Conservation (phyloP, 805 yeast species). For the Cephaloascus fragrans region DNA sequence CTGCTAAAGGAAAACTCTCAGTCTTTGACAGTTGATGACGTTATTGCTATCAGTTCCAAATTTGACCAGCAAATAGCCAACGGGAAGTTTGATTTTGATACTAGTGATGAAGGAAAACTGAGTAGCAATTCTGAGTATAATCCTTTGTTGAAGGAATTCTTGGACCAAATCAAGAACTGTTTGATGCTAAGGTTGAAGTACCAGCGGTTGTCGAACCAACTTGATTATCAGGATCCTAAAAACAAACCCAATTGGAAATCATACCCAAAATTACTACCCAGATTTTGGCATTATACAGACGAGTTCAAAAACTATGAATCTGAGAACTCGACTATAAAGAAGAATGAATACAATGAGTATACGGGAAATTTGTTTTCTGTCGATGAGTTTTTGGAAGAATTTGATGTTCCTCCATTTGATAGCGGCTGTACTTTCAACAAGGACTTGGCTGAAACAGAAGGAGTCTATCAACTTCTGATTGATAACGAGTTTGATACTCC, state of each 20-base stretch:
- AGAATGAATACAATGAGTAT: slow-evolving; percentile 6
- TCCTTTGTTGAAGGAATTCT: not conserved
- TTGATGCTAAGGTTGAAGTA: slow-evolving; percentile 3
- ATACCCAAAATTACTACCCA: slow-evolving; percentile 12
- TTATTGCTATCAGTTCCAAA: slow-evolving; percentile 8
- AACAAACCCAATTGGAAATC: not conserved
- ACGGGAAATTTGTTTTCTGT: slow-evolving; percentile 25
- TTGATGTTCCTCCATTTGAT: not conserved
- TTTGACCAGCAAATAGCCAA: slow-evolving; percentile 12
- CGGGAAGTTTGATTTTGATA: slow-evolving; percentile 8
- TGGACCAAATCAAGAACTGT: not conserved
- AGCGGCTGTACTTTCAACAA: not conserved
- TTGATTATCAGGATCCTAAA: not conserved
- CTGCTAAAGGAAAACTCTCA: not conserved
- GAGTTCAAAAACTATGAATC: slow-evolving; percentile 11
- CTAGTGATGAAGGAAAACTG: slow-evolving; percentile 5
- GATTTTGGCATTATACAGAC: slow-evolving; percentile 28
- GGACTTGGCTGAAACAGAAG: not conserved
- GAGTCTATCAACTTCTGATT: not conserved
- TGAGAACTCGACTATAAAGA: not conserved
- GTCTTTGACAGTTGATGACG: slow-evolving; percentile 10
- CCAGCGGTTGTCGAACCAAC: not conserved
- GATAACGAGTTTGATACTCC: slow-evolving; percentile 2
- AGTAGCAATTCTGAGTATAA: slow-evolving; percentile 5
- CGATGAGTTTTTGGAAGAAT: slow-evolving; percentile 8